A percentile compares a stretch with the other conserved stretches of the same genome.
phyloP scores from a whole-genome alignment of 371 early-diverging fungal species.

The Mortierella sp. region DNA sequence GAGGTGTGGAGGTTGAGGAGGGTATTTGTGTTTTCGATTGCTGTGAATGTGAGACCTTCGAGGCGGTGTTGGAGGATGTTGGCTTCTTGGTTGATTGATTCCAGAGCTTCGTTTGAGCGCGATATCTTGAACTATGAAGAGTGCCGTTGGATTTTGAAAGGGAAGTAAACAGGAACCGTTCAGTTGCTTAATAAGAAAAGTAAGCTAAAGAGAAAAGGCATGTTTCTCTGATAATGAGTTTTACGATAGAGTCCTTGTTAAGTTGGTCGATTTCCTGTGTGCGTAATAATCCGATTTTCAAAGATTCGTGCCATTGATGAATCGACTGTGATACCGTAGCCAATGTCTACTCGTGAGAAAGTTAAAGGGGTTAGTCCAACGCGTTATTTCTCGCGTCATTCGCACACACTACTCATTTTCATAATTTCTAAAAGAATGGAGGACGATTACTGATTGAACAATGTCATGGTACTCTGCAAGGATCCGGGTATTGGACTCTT shows the following conservation, averaged over 20 bases:
- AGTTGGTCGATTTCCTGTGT: conserved; percentile 17
- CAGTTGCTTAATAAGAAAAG: background rate
- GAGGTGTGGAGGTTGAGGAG: conserved; percentile 11
- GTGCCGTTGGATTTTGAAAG: background rate
- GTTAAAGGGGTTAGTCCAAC: background rate
- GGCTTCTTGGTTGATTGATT: background rate
- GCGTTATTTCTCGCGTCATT: background rate
- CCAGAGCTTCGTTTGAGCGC: conserved; percentile 9
- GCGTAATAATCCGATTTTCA: background rate
- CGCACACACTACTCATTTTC: too few relatives aligned
- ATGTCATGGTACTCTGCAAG: conserved; percentile 3
- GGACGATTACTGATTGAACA: conserved; percentile 20
- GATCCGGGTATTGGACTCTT: background rate
- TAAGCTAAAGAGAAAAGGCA: background rate
- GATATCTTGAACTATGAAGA: background rate
- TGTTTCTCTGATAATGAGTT: background rate
- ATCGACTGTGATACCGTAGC: conserved; percentile 11
- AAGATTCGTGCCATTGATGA: conserved; percentile 5
- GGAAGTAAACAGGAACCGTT: background rate
- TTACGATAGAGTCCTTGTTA: conserved; percentile 14
- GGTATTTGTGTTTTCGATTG: background rate
- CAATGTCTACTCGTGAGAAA: background rate
- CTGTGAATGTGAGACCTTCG: background rate
- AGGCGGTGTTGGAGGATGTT: background rate
- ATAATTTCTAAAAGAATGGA: background rate